Conservation (phyloP, 106 monocot species). For the Narthecium ossifragum region DNA sequence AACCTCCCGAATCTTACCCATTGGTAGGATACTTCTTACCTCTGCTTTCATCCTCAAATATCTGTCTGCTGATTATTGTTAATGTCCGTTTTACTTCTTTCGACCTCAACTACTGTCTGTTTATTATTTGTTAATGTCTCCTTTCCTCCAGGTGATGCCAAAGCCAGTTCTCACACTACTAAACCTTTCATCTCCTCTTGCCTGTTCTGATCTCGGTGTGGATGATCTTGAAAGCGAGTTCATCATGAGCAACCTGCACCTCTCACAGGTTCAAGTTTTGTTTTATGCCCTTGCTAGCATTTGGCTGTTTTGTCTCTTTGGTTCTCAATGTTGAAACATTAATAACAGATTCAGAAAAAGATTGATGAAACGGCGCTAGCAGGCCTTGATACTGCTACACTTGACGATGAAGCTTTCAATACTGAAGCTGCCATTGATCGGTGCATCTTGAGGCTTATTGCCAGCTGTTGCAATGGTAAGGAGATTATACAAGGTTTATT, state of each 20-base stretch:
- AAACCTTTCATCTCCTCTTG: slow-evolving; percentile 68
- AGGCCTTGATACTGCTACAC: slow-evolving; percentile 40
- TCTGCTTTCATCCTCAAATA: too few relatives aligned
- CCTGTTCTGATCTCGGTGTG: slow-evolving; percentile 87
- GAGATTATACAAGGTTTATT: background rate
- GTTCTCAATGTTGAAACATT: slow-evolving; percentile 7
- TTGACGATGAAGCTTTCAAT: slow-evolving; percentile 79
- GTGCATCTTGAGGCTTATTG: slow-evolving; percentile 89
- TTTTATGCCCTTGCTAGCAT: background rate
- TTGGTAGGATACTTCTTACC: slow-evolving; percentile 29
- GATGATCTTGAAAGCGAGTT: slow-evolving; percentile 84
- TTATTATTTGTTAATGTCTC: background rate
- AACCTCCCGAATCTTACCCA: slow-evolving; percentile 68
- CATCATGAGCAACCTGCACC: slow-evolving; percentile 56
- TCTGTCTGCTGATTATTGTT: background rate
- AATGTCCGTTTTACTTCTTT: background rate
- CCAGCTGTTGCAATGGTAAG: slow-evolving; percentile 88
- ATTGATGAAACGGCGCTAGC: slow-evolving; percentile 41
- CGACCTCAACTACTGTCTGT: too few relatives aligned
- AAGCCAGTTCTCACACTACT: slow-evolving; percentile 84
- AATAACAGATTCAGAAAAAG: slow-evolving; percentile 67
- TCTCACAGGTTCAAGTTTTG: slow-evolving; percentile 82
- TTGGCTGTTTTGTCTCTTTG: background rate
- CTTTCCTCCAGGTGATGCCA: slow-evolving; percentile 60
- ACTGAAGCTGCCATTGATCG: slow-evolving; percentile 68